A percentile compares a stretch with the other conserved stretches of the same genome.
Evolutionary conservation across 345 rosid species (phyloP).

Genomic region (Hibiscus mutabilis): DNA sequence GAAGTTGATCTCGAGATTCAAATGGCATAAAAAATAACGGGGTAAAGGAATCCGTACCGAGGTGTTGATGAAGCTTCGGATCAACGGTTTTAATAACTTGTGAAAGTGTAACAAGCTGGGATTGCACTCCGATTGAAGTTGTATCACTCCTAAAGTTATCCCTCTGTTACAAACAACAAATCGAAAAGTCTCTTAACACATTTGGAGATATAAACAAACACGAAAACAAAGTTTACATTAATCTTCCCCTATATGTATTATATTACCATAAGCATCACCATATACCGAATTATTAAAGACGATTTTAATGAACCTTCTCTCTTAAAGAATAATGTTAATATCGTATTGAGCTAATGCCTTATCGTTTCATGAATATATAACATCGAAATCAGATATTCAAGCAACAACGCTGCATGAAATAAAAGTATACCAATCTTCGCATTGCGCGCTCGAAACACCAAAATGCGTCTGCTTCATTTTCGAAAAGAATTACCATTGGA

Average conservation of each 20-base stretch:
- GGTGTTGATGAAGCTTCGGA: slow-evolving; percentile 92
- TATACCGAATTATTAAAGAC: background rate
- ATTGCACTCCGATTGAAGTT: slow-evolving; percentile 80
- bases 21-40: slow-evolving; percentile 4
- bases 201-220: background rate
- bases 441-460: slow-evolving; percentile 96
- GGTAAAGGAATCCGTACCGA: slow-evolving; percentile 40
- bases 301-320: background rate
- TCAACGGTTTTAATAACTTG: slow-evolving; percentile 77
- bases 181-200: no score
- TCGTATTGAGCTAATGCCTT: no score
- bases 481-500: slow-evolving; percentile 84
- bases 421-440: slow-evolving; percentile 65
- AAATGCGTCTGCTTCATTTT: slow-evolving; percentile 90
- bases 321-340: no score
- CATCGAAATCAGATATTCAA: no score
- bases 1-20: no score
- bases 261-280: no score
- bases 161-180: slow-evolving; percentile 45
- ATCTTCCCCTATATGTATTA: no score
- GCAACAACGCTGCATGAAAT: background rate
- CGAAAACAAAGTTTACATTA: background rate
- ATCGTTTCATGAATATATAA: no score
- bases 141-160: slow-evolving; percentile 73
- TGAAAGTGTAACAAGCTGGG: slow-evolving; percentile 78